Percentiles rank a stretch among this genome's conserved stretches.
These are phyloP conservation scores for Fusarium acutatum DNA, from an alignment of 2,329 filamentous ascomycete species.

Conservation along the genomic window DNA sequence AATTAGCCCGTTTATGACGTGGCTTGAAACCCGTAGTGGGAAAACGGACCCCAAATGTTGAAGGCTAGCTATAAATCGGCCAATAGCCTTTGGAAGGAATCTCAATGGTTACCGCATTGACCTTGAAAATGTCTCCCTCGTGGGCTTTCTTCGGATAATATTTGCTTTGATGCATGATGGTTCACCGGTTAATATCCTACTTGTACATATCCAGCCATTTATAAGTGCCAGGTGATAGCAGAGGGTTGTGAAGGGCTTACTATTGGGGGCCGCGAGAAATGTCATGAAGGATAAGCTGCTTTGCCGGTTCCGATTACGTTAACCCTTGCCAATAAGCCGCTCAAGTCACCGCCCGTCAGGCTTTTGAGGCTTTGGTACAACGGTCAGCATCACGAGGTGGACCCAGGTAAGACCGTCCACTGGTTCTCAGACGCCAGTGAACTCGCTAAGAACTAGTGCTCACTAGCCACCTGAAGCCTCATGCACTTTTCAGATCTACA, in stretches of 20 bases:
- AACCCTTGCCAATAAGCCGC: background rate
- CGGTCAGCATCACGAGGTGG: background rate
- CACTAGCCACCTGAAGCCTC: accelerated
- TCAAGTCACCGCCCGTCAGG: background rate
- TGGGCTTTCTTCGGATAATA: accelerated
- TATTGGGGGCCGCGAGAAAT: background rate
- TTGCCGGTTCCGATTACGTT: accelerated
- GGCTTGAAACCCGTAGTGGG: background rate
- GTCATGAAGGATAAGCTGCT: too few relatives aligned
- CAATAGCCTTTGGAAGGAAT: accelerated
- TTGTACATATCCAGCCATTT: accelerated
- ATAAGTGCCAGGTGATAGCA: accelerated
- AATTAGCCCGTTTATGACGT: background rate
- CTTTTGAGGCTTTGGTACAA: accelerated
- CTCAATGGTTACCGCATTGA: background rate
- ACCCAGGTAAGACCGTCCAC: background rate
- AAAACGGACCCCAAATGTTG: background rate
- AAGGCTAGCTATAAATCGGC: accelerated
- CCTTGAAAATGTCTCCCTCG: accelerated
- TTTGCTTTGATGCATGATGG: accelerated
- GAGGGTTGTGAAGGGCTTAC: too few relatives aligned
- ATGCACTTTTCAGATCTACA: accelerated
- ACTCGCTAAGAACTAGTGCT: background rate
- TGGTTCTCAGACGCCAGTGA: background rate
- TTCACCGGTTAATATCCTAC: accelerated